Conservation (phyloP, 495 filamentous ascomycete species). For the Parachaetomium inaequale region DNA sequence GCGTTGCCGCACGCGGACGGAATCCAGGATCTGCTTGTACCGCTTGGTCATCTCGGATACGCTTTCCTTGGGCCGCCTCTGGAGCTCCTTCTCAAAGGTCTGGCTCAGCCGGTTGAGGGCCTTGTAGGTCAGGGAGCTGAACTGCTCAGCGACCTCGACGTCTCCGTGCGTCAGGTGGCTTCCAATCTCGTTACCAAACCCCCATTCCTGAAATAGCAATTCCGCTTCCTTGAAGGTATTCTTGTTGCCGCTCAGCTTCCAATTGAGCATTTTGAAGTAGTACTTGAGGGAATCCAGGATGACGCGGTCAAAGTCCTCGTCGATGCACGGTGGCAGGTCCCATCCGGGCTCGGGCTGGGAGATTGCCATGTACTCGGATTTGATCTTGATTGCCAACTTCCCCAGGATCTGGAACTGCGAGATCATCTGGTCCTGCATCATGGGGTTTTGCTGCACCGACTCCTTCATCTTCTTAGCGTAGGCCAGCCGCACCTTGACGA, state of each 20-base stretch:
- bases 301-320: constrained; percentile 94
- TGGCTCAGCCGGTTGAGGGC: constrained; percentile 79
- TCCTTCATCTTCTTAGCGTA: constrained; percentile 96
- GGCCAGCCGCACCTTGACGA: constrained; percentile 86
- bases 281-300: constrained; percentile 93
- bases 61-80: constrained; percentile 74
- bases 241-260: constrained; percentile 95
- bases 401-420: constrained; percentile 91
- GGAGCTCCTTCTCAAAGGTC: constrained; percentile 88
- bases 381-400: constrained; percentile 85
- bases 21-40: constrained; percentile 92
- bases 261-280: constrained; percentile 95
- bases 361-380: constrained; percentile 78
- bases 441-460: constrained; percentile 70
- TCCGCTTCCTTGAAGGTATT: constrained; percentile 99
- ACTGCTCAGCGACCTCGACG: constrained; percentile 98
- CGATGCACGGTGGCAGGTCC: constrained; percentile 93
- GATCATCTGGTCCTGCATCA: constrained; percentile 96
- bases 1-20: constrained; percentile 88
- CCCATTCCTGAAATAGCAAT: constrained; percentile 95
- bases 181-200: constrained; percentile 88
- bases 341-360: constrained; percentile 87
- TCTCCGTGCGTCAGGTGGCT: constrained; percentile 85
- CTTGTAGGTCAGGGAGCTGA: constrained; percentile 88
- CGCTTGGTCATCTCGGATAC: constrained; percentile 89